phyloP scores from a whole-genome alignment of 208 protist genomes.

The Trypanosoma theileri region DNA sequence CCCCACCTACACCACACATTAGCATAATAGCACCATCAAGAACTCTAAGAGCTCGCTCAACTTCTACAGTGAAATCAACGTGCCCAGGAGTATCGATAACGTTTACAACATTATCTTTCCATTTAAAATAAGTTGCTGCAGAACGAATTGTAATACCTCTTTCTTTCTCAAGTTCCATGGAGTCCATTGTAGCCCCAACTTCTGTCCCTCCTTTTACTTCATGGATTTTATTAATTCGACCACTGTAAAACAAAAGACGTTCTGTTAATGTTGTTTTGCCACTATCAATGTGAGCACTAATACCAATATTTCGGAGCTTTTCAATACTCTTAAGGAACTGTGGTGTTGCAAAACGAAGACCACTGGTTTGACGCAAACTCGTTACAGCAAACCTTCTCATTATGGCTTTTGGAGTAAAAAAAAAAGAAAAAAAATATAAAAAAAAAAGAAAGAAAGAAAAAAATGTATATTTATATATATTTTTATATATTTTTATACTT shows the following conservation, averaged over 20 bases:
- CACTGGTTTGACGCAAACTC: constrained; percentile 31
- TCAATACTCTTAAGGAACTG: constrained; percentile 69
- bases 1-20: constrained; percentile 94
- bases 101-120: constrained; percentile 97
- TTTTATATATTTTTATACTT: background rate
- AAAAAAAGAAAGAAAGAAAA: constrained; percentile 12
- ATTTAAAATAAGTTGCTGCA: constrained; percentile 97
- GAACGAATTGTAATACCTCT: constrained; percentile 99
- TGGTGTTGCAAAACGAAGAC: constrained; percentile 55
- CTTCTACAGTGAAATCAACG: constrained; percentile 99
- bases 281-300: constrained; percentile 98
- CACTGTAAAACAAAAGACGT: constrained; percentile 98
- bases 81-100: constrained; percentile 99
- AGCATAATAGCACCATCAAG: constrained; percentile 98
- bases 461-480: background rate
- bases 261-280: constrained; percentile 99
- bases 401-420: constrained; percentile 9
- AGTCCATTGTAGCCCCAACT: constrained; percentile 99
- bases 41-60: constrained; percentile 97
- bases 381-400: constrained; percentile 14
- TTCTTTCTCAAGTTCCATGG: constrained; percentile 98
- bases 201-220: constrained; percentile 98
- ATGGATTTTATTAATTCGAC: constrained; percentile 96
- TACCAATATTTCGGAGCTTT: constrained; percentile 95
- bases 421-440: constrained; percentile 12